Percentiles rank a stretch among this genome's conserved stretches.
phyloP scores from a whole-genome alignment of 2,329 filamentous ascomycete genomes.

The Geosmithia putterillii region DNA sequence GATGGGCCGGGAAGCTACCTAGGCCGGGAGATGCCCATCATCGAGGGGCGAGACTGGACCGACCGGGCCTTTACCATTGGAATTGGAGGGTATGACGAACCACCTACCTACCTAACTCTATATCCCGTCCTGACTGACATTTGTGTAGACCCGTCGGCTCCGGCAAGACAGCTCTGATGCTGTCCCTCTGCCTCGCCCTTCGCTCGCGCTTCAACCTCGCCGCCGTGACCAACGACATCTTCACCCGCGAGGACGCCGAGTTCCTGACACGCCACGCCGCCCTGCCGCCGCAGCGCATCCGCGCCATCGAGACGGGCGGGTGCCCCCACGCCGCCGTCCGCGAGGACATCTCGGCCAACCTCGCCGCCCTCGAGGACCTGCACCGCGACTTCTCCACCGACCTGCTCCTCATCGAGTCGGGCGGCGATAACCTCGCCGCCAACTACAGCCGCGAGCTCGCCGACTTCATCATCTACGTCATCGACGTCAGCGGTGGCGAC shows the following conservation, averaged over 20 bases:
- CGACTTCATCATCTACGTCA: conserved; percentile 97
- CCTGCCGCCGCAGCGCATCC: conserved; percentile 71
- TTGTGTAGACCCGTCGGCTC: conserved; percentile 73
- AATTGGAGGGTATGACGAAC: conserved; percentile 71
- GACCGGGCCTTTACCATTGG: conserved; percentile 90
- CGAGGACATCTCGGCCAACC: conserved; percentile 90
- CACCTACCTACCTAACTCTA: no score
- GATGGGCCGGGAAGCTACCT: conserved; percentile 86
- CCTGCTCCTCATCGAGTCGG: conserved; percentile 85
- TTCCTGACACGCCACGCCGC: conserved; percentile 84
- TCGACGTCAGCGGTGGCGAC: conserved; percentile 91
- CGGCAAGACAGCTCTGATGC: conserved; percentile 95
- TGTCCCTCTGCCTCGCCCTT: conserved; percentile 77
- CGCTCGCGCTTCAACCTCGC: conserved; percentile 76
- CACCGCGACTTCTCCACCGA: conserved; percentile 71
- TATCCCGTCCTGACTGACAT: no score
- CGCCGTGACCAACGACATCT: conserved; percentile 97
- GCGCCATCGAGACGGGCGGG: conserved; percentile 93
- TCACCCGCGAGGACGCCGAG: conserved; percentile 95
- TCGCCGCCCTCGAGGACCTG: conserved; percentile 81
- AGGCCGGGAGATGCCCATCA: conserved; percentile 84
- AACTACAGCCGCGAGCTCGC: conserved; percentile 94
- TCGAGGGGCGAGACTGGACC: conserved; percentile 76
- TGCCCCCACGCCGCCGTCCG: conserved; percentile 95
- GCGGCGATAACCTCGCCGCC: conserved; percentile 91